Evolutionary conservation across 2,329 filamentous ascomycete species (phyloP).

Genomic region (Incumbomyces delicatus): DNA sequence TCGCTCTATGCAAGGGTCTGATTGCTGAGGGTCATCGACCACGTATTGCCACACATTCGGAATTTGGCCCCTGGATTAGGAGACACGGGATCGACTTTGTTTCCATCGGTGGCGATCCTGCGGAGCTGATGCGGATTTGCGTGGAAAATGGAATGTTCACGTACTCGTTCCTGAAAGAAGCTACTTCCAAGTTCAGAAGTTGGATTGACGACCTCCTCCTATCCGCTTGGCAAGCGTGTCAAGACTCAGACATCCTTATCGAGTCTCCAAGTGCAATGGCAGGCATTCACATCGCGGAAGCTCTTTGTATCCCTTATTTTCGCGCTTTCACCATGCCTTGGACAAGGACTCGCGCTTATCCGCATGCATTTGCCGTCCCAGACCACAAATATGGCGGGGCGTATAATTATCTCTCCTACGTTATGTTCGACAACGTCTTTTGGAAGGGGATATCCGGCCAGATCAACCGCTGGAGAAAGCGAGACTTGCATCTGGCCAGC

Average conservation of each 20-base stretch:
- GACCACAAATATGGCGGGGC: conserved; percentile 89
- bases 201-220: conserved; percentile 85
- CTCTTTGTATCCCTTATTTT: conserved; percentile 87
- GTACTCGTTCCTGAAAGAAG: conserved; percentile 77
- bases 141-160: conserved; percentile 98
- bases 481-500: conserved; percentile 63
- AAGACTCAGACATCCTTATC: conserved; percentile 80
- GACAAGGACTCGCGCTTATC: conserved; percentile 90
- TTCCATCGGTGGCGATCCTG: conserved; percentile 80
- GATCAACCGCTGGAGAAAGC: conserved; percentile 86
- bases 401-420: conserved; percentile 91
- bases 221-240: conserved; percentile 73
- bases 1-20: conserved; percentile 85
- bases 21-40: conserved; percentile 77
- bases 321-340: conserved; percentile 98
- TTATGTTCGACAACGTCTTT: conserved; percentile 93
- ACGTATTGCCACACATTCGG: conserved; percentile 80
- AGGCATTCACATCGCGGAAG: conserved; percentile 94
- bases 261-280: conserved; percentile 96
- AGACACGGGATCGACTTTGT: conserved; percentile 91
- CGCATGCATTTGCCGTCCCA: conserved; percentile 88
- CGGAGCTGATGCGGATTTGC: conserved; percentile 88
- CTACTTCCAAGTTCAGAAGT: conserved; percentile 76
- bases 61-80: conserved; percentile 83
- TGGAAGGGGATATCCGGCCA: conserved; percentile 90